Percentiles rank a stretch among this genome's conserved stretches.
These are phyloP conservation scores for Colletotrichum sp. DNA, from an alignment of 2,329 filamentous ascomycete species.

Conservation along the genomic window DNA sequence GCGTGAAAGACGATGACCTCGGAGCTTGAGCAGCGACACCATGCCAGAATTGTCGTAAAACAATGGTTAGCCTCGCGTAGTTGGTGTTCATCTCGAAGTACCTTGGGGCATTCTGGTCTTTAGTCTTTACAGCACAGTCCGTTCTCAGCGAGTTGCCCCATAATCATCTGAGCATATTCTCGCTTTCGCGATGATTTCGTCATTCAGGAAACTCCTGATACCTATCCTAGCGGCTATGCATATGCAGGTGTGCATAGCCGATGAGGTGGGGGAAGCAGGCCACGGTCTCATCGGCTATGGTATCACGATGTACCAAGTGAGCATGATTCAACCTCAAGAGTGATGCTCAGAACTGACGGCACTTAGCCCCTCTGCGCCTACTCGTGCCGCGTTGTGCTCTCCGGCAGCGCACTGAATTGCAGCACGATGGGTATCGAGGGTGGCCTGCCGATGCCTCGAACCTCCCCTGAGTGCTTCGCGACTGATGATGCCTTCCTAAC, in stretches of 20 bases:
- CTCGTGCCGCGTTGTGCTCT: slow-evolving; percentile 35
- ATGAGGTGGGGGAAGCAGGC: slow-evolving; percentile 4
- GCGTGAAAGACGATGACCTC: neutral
- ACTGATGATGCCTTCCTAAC: slow-evolving; percentile 32
- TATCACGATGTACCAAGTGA: slow-evolving; percentile 38
- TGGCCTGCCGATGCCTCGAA: slow-evolving; percentile 22
- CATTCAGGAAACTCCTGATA: neutral
- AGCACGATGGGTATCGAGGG: neutral
- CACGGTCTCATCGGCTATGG: slow-evolving; percentile 38
- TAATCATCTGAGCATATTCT: neutral
- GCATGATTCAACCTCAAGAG: neutral
- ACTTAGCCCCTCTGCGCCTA: slow-evolving; percentile 31
- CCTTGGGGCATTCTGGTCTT: neutral
- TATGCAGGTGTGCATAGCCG: neutral
- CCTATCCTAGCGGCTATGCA: neutral
- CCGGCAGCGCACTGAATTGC: slow-evolving; percentile 30
- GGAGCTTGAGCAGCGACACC: neutral
- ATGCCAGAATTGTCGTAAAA: neutral
- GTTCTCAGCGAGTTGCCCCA: neutral
- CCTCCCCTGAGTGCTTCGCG: slow-evolving; percentile 30
- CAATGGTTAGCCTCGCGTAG: neutral
- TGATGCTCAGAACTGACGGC: neutral
- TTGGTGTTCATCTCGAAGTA: accelerated
- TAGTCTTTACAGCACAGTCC: neutral
- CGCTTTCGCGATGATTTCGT: neutral